A percentile compares a stretch with the other conserved stretches of the same genome.
Evolutionary conservation across 1,284 basidiomycete species (phyloP).

Genomic region (Trametes versicolor): DNA sequence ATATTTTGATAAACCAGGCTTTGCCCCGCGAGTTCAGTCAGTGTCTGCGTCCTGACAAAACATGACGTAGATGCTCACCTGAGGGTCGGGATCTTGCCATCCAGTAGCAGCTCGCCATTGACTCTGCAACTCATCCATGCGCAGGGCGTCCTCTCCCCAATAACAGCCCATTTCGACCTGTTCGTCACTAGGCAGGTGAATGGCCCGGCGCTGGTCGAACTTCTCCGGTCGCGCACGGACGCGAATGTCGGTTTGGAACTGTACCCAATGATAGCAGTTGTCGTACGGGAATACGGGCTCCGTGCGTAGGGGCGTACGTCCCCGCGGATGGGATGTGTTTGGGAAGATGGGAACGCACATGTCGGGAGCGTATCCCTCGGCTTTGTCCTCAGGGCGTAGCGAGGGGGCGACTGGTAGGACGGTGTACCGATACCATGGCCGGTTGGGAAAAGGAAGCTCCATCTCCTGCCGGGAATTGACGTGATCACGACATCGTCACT

Average conservation of each 20-base stretch:
- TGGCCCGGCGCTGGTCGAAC: background rate
- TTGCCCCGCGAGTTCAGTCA: background rate
- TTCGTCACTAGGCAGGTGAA: background rate
- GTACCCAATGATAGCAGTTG: conserved; percentile 17
- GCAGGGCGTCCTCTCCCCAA: too few relatives aligned
- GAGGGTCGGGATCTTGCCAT: too few relatives aligned
- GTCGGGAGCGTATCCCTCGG: conserved; percentile 9
- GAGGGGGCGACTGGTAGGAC: background rate
- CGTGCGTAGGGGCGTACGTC: conserved; percentile 11
- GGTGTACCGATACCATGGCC: conserved; percentile 2
- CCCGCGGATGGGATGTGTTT: conserved; percentile 4
- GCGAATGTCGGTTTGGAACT: background rate
- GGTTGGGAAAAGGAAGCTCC: background rate
- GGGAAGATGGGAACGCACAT: conserved; percentile 26
- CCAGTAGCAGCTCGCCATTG: too few relatives aligned
- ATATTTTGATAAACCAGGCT: background rate
- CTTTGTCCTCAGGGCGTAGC: background rate
- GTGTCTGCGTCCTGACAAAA: too few relatives aligned
- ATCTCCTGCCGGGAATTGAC: background rate
- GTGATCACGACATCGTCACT: too few relatives aligned
- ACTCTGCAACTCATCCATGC: too few relatives aligned
- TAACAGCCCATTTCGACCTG: background rate
- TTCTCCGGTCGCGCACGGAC: background rate
- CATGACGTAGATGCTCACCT: too few relatives aligned
- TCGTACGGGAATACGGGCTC: background rate